Evolutionary conservation across 2,329 filamentous ascomycete genomes (phyloP).

Genomic region (Penicillium frequentans): DNA sequence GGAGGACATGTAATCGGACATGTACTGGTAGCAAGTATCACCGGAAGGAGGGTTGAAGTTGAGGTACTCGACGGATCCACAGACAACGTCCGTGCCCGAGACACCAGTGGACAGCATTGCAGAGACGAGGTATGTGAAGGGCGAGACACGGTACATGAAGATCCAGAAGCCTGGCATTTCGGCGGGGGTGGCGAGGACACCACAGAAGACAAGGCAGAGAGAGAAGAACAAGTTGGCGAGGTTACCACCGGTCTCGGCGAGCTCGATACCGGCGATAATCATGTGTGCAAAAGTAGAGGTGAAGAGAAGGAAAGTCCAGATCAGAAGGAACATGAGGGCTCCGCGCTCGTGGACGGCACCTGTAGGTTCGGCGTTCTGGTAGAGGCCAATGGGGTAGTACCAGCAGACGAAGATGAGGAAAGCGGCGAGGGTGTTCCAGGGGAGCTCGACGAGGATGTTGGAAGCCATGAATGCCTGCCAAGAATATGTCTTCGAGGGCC

Average conservation of each 20-base stretch:
- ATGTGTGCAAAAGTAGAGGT: constrained; percentile 72
- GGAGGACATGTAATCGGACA: constrained; percentile 40
- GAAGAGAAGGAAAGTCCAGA: constrained; percentile 68
- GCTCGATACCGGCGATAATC: constrained; percentile 68
- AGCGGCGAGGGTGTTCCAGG: constrained; percentile 63
- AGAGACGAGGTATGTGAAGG: constrained; percentile 63
- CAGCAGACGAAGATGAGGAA: constrained; percentile 65
- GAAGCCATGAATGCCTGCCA: constrained; percentile 72
- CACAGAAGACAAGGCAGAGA: constrained; percentile 61
- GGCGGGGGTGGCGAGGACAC: constrained; percentile 52
- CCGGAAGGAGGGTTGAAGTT: constrained; percentile 52
- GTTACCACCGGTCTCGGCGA: constrained; percentile 66
- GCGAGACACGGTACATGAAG: constrained; percentile 72
- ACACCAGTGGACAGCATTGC: constrained; percentile 45
- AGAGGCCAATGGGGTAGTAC: constrained; percentile 64
- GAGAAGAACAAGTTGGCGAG: constrained; percentile 62
- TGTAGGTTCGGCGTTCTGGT: constrained; percentile 42
- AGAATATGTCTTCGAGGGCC: constrained; percentile 69
- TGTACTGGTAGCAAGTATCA: constrained; percentile 60
- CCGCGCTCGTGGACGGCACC: constrained; percentile 53
- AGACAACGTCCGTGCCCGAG: constrained; percentile 29
- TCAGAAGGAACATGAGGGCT: constrained; percentile 64
- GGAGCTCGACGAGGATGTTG: constrained; percentile 71
- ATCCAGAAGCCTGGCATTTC: constrained; percentile 72
- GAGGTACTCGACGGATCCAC: constrained; percentile 33